These are phyloP conservation scores for Fraxinus floribunda DNA, from an alignment of 305 asterid species.

Conservation along the genomic window DNA sequence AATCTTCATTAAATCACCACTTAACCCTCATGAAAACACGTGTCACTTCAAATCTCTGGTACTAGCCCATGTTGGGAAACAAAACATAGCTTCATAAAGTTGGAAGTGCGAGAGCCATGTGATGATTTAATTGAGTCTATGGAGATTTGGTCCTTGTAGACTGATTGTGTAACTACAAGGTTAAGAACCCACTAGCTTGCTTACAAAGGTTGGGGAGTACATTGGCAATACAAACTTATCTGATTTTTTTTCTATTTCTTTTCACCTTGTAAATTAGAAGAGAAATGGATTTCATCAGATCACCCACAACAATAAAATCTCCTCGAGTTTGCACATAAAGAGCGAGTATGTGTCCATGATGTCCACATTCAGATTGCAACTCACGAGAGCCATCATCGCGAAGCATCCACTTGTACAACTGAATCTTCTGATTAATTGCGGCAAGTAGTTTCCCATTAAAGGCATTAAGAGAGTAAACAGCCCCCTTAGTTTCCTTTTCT, in stretches of 20 bases:
- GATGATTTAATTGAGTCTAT: background rate
- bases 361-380: conserved; percentile 97
- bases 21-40: background rate
- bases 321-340: conserved; percentile 96
- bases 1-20: background rate
- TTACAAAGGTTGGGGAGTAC: background rate
- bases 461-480: conserved; percentile 89
- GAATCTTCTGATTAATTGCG: conserved; percentile 96
- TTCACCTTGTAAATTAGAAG: conserved; percentile 89
- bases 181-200: background rate
- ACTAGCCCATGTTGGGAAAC: background rate
- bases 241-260: background rate
- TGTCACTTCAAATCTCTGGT: background rate
- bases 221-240: background rate
- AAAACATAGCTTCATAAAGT: background rate
- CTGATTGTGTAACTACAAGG: background rate
- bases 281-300: conserved; percentile 95
- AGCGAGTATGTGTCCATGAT: conserved; percentile 97
- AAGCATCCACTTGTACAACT: conserved; percentile 91
- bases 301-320: conserved; percentile 95
- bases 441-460: conserved; percentile 95
- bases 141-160: background rate
- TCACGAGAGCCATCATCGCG: conserved; percentile 90
- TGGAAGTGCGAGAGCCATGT: background rate
- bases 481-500: conserved; percentile 91